Evolutionary conservation across 495 filamentous ascomycete genomes (phyloP).

Genomic region (Podospora tetraspora): DNA sequence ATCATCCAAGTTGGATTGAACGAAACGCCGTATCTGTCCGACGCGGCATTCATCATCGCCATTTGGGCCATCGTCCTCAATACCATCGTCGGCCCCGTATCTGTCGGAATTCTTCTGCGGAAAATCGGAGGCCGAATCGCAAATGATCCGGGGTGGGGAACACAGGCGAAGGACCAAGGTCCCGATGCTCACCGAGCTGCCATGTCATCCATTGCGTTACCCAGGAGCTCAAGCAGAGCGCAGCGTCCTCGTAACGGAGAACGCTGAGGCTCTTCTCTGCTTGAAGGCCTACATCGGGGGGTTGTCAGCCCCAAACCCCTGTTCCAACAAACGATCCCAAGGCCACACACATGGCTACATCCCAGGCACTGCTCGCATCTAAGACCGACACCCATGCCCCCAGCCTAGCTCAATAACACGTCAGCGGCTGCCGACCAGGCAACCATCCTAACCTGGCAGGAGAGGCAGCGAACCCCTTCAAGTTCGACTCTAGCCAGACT

Average conservation of each 20-base stretch:
- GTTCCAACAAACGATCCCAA: no score
- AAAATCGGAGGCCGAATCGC: slow-evolving; percentile 26
- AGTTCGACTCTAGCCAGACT: no score
- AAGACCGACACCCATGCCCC: no score
- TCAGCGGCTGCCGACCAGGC: no score
- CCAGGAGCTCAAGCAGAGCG: not conserved
- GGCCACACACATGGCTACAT: no score
- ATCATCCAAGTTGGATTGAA: slow-evolving; percentile 60
- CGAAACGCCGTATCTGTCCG: slow-evolving; percentile 23
- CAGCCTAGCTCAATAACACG: no score
- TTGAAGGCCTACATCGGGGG: not conserved
- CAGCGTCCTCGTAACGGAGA: not conserved
- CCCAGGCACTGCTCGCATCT: no score
- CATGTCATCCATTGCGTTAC: not conserved
- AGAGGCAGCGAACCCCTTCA: no score
- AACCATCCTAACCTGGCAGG: no score
- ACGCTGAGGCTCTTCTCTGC: not conserved
- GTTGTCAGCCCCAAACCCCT: not conserved
- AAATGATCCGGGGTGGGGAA: slow-evolving; percentile 22
- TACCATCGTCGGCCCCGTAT: slow-evolving; percentile 66
- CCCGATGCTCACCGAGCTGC: not conserved
- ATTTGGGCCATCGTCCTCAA: slow-evolving; percentile 74
- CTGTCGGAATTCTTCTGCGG: slow-evolving; percentile 56
- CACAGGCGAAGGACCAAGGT: slow-evolving; percentile 7
- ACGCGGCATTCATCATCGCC: slow-evolving; percentile 55